phyloP scores from a whole-genome alignment of 1,139 yeast species.

The Pichia norvegensis region DNA sequence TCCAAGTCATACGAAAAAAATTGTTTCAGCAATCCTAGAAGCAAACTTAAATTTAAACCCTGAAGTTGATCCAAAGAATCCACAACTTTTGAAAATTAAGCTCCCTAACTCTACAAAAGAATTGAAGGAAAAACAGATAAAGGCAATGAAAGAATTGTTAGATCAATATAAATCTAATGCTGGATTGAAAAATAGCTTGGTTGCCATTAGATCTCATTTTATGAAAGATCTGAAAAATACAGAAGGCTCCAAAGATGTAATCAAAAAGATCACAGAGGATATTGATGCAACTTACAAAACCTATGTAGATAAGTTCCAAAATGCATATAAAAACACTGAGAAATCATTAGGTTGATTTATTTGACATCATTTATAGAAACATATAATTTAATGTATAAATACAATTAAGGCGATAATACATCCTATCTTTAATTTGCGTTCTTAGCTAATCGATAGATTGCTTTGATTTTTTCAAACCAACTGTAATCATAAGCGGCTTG shows the following conservation, averaged over 20 bases:
- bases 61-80: slow-evolving; percentile 61
- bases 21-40: slow-evolving; percentile 62
- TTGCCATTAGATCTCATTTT: slow-evolving; percentile 53
- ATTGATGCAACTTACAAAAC: slow-evolving; percentile 64
- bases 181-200: slow-evolving; percentile 43
- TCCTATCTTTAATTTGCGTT: slow-evolving; percentile 21
- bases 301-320: slow-evolving; percentile 50
- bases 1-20: slow-evolving; percentile 59
- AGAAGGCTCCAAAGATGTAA: slow-evolving; percentile 49
- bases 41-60: slow-evolving; percentile 73
- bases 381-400: background rate
- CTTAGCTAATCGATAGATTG: slow-evolving; percentile 43
- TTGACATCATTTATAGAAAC: background rate
- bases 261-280: slow-evolving; percentile 45
- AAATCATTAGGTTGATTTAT: slow-evolving; percentile 22
- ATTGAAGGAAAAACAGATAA: slow-evolving; percentile 42
- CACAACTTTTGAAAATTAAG: slow-evolving; percentile 65
- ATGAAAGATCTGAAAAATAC: slow-evolving; percentile 51
- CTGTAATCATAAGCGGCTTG: slow-evolving; percentile 80
- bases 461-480: slow-evolving; percentile 56
- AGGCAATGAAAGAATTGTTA: slow-evolving; percentile 51
- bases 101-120: slow-evolving; percentile 73
- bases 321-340: slow-evolving; percentile 54
- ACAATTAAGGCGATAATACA: background rate
- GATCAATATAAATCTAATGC: slow-evolving; percentile 59